phyloP scores from a whole-genome alignment of 139 green algal genomes.

The Ettlia oleoabundans region DNA sequence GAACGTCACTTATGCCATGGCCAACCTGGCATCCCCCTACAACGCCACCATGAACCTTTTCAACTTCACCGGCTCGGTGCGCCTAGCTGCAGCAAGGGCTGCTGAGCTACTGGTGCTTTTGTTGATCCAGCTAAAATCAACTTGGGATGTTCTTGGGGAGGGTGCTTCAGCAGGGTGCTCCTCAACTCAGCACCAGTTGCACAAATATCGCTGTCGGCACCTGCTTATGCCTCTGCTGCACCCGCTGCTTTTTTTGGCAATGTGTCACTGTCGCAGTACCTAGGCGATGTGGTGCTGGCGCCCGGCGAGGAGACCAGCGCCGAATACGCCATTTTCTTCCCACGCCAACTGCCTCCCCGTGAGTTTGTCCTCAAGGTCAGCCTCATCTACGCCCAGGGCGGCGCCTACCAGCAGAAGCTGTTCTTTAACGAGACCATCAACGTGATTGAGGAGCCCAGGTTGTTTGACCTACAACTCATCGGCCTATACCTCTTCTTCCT shows the following conservation, averaged over 20 bases:
- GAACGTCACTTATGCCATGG: slow-evolving; percentile 35
- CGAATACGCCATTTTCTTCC: slow-evolving; percentile 42
- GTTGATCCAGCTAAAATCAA: too few species aligned
- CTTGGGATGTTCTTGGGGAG: too few species aligned
- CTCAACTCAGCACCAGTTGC: too few species aligned
- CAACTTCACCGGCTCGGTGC: slow-evolving; percentile 48
- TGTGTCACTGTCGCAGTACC: slow-evolving; percentile 30
- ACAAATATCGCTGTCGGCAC: too few species aligned
- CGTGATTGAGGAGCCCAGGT: slow-evolving; percentile 43
- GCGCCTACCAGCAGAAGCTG: background rate
- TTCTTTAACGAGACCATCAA: slow-evolving; percentile 39
- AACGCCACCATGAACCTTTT: slow-evolving; percentile 38
- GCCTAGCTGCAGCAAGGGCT: background rate
- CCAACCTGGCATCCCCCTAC: slow-evolving; percentile 37
- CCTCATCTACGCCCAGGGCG: background rate
- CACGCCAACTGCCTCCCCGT: slow-evolving; percentile 40
- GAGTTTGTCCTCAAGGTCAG: slow-evolving; percentile 46
- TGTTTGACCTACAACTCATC: slow-evolving; percentile 49
- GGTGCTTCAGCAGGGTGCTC: too few species aligned
- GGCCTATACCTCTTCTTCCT: slow-evolving; percentile 44
- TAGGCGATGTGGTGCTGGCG: slow-evolving; percentile 25
- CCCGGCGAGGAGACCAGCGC: slow-evolving; percentile 32
- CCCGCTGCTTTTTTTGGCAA: background rate
- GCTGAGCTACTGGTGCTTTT: too few species aligned
- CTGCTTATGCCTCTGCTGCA: background rate